phyloP scores from a whole-genome alignment of 768 basidiomycete genomes.

The Baorangia bicolor region DNA sequence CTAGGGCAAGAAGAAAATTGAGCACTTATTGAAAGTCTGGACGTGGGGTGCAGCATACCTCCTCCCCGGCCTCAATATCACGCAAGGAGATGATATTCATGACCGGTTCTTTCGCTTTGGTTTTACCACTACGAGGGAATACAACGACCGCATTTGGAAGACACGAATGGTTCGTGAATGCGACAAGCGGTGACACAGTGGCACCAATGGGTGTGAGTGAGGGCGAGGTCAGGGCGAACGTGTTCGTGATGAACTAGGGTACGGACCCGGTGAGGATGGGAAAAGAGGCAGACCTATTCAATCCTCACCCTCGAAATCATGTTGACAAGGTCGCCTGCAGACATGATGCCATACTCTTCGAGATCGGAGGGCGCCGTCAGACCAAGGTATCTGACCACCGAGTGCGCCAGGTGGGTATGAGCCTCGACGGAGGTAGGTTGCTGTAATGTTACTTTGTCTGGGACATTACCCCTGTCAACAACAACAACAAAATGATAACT shows the following conservation, averaged over 20 bases:
- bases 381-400: slow-evolving; percentile 68
- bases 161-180: slow-evolving; percentile 88
- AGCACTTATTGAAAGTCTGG: neutral
- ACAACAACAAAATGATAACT: neutral
- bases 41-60: slow-evolving; percentile 45
- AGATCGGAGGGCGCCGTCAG: slow-evolving; percentile 59
- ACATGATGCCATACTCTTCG: slow-evolving; percentile 52
- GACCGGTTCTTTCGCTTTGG: slow-evolving; percentile 48
- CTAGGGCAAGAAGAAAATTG: slow-evolving; percentile 36
- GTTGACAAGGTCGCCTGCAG: slow-evolving; percentile 63
- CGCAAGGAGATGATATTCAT: slow-evolving; percentile 75
- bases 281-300: neutral
- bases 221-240: slow-evolving; percentile 81
- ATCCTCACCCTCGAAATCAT: slow-evolving; percentile 65
- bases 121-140: slow-evolving; percentile 60
- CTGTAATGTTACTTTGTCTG: slow-evolving; percentile 59
- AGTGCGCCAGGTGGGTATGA: slow-evolving; percentile 70
- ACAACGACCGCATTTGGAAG: slow-evolving; percentile 89
- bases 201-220: slow-evolving; percentile 80
- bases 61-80: slow-evolving; percentile 61
- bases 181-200: slow-evolving; percentile 75
- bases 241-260: slow-evolving; percentile 83
- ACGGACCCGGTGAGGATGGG: neutral
- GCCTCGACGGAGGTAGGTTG: slow-evolving; percentile 48
- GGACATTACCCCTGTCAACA: neutral